Evolutionary conservation across 2,329 filamentous ascomycete genomes (phyloP).

Genomic region (Neofusicoccum ribis): DNA sequence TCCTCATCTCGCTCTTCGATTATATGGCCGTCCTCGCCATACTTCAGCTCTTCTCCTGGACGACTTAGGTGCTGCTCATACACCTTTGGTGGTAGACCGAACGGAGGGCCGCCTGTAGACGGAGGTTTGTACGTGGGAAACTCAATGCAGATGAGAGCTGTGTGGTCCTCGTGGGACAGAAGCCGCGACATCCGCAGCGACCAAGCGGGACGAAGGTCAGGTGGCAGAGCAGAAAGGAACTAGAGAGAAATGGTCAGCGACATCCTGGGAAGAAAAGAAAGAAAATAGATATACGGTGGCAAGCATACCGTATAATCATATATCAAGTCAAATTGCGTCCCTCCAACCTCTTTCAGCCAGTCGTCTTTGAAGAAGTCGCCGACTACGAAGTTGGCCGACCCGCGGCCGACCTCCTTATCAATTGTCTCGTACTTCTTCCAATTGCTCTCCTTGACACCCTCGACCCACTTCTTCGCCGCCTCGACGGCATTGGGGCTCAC

Average conservation of each 20-base stretch:
- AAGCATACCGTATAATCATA: constrained; percentile 62
- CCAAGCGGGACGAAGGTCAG: constrained; percentile 58
- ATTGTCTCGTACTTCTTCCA: constrained; percentile 42
- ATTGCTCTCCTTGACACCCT: constrained; percentile 34
- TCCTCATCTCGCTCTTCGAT: constrained; percentile 45
- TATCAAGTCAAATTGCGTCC: constrained; percentile 62
- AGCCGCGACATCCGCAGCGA: constrained; percentile 56
- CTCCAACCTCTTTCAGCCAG: constrained; percentile 51
- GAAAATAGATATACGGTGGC: not conserved
- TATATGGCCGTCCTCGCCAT: constrained; percentile 57
- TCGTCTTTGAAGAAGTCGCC: constrained; percentile 68
- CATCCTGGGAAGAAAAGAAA: not conserved
- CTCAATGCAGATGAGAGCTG: constrained; percentile 67
- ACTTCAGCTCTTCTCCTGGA: constrained; percentile 67
- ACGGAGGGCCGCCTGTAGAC: constrained; percentile 69
- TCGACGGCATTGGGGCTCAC: constrained; percentile 54
- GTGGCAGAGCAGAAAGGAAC: constrained; percentile 64
- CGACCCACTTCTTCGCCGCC: constrained; percentile 48
- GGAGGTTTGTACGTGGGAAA: constrained; percentile 74
- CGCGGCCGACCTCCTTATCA: constrained; percentile 47
- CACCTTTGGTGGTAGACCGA: constrained; percentile 65
- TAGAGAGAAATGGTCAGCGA: constrained; percentile 28
- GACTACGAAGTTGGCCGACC: constrained; percentile 56
- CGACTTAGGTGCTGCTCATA: constrained; percentile 71
- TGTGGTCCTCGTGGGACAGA: constrained; percentile 46